phyloP scores from a whole-genome alignment of 2,329 filamentous ascomycete genomes.

The Colletotrichum lindemuthianum region DNA sequence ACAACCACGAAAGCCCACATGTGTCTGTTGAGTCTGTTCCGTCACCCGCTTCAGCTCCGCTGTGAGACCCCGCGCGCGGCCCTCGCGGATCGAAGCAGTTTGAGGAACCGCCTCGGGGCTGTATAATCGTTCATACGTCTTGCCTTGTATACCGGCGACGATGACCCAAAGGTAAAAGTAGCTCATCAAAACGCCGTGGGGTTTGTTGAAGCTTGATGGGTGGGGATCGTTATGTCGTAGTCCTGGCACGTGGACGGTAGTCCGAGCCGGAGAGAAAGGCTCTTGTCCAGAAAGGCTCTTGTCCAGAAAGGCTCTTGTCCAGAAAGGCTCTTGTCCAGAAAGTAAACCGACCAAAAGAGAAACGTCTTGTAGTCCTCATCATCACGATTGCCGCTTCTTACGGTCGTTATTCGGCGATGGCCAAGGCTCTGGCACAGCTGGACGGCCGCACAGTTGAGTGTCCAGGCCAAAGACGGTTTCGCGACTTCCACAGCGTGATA shows the following conservation, averaged over 20 bases:
- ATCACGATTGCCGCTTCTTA: conserved; percentile 41
- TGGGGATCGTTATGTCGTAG: conserved; percentile 62
- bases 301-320: no score
- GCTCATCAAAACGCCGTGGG: conserved; percentile 40
- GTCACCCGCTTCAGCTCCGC: conserved; percentile 46
- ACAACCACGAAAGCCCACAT: conserved; percentile 23
- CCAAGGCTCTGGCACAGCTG: conserved; percentile 45
- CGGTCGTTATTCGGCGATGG: conserved; percentile 43
- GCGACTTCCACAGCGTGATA: conserved; percentile 47
- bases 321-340: conserved; percentile 64
- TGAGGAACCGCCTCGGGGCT: conserved; percentile 52
- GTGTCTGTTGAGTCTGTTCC: conserved; percentile 39
- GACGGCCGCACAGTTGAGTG: conserved; percentile 44
- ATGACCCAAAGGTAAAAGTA: conserved; percentile 60
- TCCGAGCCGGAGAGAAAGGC: conserved; percentile 64
- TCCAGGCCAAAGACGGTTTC: conserved; percentile 46
- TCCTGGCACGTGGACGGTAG: conserved; percentile 64
- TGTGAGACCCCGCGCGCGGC: conserved; percentile 45
- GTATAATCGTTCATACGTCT: conserved; percentile 66
- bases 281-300: conserved; percentile 65
- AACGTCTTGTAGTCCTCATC: conserved; percentile 47
- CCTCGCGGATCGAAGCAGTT: conserved; percentile 44
- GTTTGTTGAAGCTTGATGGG: conserved; percentile 46
- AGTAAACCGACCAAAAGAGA: conserved; percentile 68
- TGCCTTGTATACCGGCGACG: conserved; percentile 64